A percentile compares a stretch with the other conserved stretches of the same genome.
Evolutionary conservation across 257 asterid species (phyloP).

Genomic region (Scutellaria minor): DNA sequence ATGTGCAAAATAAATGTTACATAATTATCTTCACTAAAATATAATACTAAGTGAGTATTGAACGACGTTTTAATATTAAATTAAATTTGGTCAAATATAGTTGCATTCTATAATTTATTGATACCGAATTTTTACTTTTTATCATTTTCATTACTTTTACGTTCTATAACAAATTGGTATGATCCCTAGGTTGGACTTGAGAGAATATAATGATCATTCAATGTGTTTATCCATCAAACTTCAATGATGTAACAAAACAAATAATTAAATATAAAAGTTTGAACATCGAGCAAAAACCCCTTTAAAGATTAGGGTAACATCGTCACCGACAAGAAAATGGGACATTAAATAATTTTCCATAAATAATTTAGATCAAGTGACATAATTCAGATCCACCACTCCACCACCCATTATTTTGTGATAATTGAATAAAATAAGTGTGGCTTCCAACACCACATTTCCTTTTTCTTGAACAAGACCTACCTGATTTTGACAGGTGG

Average conservation of each 20-base stretch:
- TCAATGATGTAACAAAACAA: background rate
- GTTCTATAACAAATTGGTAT: too few species aligned
- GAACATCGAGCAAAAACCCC: background rate
- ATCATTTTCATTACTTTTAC: too few species aligned
- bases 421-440: conserved; percentile 29
- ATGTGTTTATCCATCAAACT: background rate
- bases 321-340: conserved; percentile 42
- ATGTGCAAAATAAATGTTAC: too few species aligned
- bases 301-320: background rate
- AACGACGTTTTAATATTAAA: too few species aligned
- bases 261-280: background rate
- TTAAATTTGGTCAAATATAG: too few species aligned
- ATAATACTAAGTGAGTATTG: too few species aligned
- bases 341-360: conserved; percentile 1
- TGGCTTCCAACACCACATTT: conserved; percentile 38
- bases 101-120: too few species aligned
- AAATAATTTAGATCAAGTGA: conserved; percentile 38
- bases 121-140: too few species aligned
- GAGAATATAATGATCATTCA: too few species aligned
- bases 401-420: conserved; percentile 42
- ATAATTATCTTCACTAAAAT: too few species aligned
- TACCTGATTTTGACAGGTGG: conserved; percentile 48
- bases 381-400: conserved; percentile 39
- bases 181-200: too few species aligned
- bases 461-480: conserved; percentile 21